phyloP scores from a whole-genome alignment of 768 basidiomycete species.

The Leccinum broughii region DNA sequence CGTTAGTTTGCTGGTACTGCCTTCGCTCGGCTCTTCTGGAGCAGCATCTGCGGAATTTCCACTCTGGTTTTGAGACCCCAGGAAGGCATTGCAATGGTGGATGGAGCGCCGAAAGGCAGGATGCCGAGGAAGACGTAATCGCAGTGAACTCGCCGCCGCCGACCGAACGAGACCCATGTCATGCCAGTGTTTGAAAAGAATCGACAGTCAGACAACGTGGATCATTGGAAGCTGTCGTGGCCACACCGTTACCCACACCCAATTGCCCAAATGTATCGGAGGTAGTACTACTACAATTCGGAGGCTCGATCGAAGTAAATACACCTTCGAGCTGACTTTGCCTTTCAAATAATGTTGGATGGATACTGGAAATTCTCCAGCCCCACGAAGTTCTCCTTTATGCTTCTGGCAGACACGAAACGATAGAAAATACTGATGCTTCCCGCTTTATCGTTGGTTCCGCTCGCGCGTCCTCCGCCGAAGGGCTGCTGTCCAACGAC shows the following conservation, averaged over 20 bases:
- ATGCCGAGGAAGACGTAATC: neutral
- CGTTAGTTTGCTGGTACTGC: slow-evolving; percentile 21
- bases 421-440: slow-evolving; percentile 76
- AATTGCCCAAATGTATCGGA: neutral
- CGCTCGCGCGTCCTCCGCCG: slow-evolving; percentile 88
- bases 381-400: slow-evolving; percentile 96
- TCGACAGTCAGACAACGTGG: neutral
- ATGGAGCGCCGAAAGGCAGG: neutral
- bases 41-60: slow-evolving; percentile 66
- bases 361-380: slow-evolving; percentile 83
- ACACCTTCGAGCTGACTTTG: neutral
- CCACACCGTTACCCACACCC: neutral
- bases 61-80: slow-evolving; percentile 18
- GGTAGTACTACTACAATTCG: neutral
- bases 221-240: neutral
- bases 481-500: slow-evolving; percentile 98
- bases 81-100: slow-evolving; percentile 4
- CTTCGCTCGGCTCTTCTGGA: slow-evolving; percentile 12
- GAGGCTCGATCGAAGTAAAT: neutral
- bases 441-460: slow-evolving; percentile 98
- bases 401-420: slow-evolving; percentile 85
- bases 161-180: neutral
- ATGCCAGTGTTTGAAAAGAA: neutral
- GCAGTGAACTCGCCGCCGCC: neutral
- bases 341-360: slow-evolving; percentile 68